These are phyloP conservation scores for Durotheca rogersii DNA, from an alignment of 495 filamentous ascomycete genomes.

Conservation along the genomic window DNA sequence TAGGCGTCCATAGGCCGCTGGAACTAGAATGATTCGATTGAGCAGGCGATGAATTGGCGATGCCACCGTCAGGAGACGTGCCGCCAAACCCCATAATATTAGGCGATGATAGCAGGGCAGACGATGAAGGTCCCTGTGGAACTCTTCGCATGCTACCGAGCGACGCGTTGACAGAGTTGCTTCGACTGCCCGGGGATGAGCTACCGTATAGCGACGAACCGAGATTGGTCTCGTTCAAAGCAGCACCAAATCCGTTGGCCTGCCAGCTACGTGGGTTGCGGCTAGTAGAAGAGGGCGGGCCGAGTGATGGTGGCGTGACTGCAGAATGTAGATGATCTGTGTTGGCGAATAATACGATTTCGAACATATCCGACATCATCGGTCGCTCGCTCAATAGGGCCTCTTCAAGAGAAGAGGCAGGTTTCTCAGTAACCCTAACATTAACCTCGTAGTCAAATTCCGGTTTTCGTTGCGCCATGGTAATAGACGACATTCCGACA, in stretches of 20 bases:
- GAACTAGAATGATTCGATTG: constrained; percentile 28
- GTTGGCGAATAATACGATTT: constrained; percentile 72
- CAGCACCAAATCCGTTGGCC: constrained; percentile 16
- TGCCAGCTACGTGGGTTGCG: constrained; percentile 19
- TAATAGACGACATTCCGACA: constrained; percentile 84
- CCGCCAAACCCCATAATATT: constrained; percentile 26
- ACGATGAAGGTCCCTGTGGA: constrained; percentile 9
- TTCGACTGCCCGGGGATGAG: constrained; percentile 20
- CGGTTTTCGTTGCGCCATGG: constrained; percentile 77
- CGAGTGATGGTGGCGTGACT: constrained; percentile 38
- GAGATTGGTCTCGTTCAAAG: constrained; percentile 23
- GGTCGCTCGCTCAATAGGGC: constrained; percentile 26
- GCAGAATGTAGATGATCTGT: constrained; percentile 72
- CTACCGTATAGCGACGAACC: constrained; percentile 37
- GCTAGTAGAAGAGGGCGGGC: constrained; percentile 24
- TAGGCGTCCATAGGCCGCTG: constrained; percentile 43
- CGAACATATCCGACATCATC: constrained; percentile 55
- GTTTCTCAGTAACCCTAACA: constrained; percentile 28
- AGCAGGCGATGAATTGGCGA: constrained; percentile 35
- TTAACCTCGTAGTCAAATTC: constrained; percentile 23
- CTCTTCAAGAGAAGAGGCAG: constrained; percentile 25
- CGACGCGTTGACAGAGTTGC: constrained; percentile 35
- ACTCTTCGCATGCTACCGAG: constrained; percentile 37
- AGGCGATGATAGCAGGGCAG: constrained; percentile 6
- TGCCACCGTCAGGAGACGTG: constrained; percentile 40